phyloP scores from a whole-genome alignment of 805 yeast genomes.

The Saturnispora diversa region DNA sequence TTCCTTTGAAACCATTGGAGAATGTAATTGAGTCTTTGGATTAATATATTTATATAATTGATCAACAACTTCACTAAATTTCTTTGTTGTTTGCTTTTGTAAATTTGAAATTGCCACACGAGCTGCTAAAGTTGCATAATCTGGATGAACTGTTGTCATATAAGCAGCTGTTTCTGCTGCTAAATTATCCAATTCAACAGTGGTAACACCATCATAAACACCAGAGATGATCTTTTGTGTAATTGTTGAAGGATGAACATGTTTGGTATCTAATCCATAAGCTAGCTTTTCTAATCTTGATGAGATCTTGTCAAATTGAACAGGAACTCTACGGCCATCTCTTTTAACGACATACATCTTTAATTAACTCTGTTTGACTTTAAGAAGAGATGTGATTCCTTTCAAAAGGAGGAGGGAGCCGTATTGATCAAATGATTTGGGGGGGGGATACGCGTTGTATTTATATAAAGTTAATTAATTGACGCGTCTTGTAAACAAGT shows the following conservation, averaged over 20 bases:
- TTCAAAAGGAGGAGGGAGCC: no score
- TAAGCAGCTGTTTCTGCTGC: slow-evolving; percentile 96
- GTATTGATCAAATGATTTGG: no score
- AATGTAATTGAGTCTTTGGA: slow-evolving; percentile 62
- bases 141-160: slow-evolving; percentile 98
- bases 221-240: slow-evolving; percentile 95
- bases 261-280: slow-evolving; percentile 84
- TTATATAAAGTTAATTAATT: slow-evolving; percentile 1
- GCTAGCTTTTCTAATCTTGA: slow-evolving; percentile 91
- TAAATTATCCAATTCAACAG: slow-evolving; percentile 71
- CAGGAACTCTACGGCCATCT: slow-evolving; percentile 93
- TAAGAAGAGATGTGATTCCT: no score
- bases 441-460: slow-evolving; percentile 4
- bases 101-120: slow-evolving; percentile 90
- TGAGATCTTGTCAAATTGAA: slow-evolving; percentile 92
- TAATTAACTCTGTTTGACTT: not conserved
- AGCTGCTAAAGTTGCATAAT: slow-evolving; percentile 90
- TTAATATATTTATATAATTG: slow-evolving; percentile 71
- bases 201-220: slow-evolving; percentile 95
- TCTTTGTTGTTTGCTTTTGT: slow-evolving; percentile 89
- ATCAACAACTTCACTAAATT: slow-evolving; percentile 67
- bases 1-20: slow-evolving; percentile 64
- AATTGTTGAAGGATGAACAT: slow-evolving; percentile 91
- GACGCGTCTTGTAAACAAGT: slow-evolving; percentile 8
- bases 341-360: slow-evolving; percentile 78